These are phyloP conservation scores for Dioscorea alata DNA, from an alignment of 106 monocot species.

Conservation along the genomic window DNA sequence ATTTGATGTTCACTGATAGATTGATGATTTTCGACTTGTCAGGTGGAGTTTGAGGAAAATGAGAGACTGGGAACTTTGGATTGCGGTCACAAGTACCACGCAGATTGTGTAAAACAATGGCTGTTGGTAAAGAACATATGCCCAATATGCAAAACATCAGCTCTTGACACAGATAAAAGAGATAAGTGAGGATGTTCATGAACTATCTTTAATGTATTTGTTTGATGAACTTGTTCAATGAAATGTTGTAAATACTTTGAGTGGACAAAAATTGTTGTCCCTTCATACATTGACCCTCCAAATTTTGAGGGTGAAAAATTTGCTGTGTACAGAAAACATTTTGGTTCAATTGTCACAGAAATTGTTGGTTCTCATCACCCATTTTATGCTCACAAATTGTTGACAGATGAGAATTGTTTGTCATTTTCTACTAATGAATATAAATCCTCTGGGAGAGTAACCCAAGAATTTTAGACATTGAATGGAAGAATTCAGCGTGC, in stretches of 20 bases:
- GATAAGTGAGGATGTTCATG: conserved; percentile 6
- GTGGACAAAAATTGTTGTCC: background rate
- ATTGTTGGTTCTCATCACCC: too few relatives aligned
- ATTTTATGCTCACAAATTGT: too few relatives aligned
- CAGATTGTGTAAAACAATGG: conserved; percentile 71
- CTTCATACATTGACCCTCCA: background rate
- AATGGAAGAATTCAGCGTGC: too few relatives aligned
- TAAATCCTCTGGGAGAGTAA: too few relatives aligned
- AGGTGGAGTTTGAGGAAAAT: conserved; percentile 59
- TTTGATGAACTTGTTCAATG: background rate
- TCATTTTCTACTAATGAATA: too few relatives aligned
- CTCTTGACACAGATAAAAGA: conserved; percentile 29
- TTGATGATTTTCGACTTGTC: background rate
- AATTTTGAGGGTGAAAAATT: background rate
- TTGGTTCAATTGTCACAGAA: too few relatives aligned
- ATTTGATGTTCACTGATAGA: too few relatives aligned
- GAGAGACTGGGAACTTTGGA: conserved; percentile 54
- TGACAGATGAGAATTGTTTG: too few relatives aligned
- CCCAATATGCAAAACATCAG: conserved; percentile 73
- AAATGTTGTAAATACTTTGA: conserved; percentile 12
- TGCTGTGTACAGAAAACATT: background rate
- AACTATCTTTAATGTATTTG: background rate
- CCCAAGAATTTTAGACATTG: too few relatives aligned
- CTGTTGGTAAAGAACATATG: conserved; percentile 71
- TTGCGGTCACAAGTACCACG: conserved; percentile 71